phyloP scores from a whole-genome alignment of 805 yeast genomes.

The Ogataea saltuana region DNA sequence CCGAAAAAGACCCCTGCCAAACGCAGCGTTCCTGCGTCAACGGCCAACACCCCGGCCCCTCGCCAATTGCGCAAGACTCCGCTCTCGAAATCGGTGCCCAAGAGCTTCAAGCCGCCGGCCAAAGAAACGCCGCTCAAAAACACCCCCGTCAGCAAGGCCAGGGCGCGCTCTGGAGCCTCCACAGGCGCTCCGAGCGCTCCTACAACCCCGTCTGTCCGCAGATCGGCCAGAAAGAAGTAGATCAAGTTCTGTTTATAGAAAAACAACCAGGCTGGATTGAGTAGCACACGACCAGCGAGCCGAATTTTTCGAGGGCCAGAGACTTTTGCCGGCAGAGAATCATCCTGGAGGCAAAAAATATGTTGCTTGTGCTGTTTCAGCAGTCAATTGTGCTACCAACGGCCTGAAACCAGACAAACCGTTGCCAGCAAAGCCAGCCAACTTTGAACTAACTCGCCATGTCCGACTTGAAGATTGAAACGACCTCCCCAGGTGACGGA shows the following conservation, averaged over 20 bases:
- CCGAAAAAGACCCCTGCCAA: slow-evolving; percentile 17
- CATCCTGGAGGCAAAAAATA: too few relatives aligned
- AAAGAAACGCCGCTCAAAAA: slow-evolving; percentile 16
- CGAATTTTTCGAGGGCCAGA: too few relatives aligned
- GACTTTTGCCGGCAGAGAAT: too few relatives aligned
- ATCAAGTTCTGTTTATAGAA: too few relatives aligned
- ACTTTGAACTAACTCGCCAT: slow-evolving; percentile 9
- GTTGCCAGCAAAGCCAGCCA: too few relatives aligned
- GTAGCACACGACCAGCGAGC: too few relatives aligned
- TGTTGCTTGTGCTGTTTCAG: too few relatives aligned
- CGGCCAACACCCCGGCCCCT: slow-evolving; percentile 17
- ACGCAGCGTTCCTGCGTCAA: slow-evolving; percentile 7
- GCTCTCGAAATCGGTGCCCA: slow-evolving; percentile 14
- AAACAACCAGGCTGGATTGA: too few relatives aligned
- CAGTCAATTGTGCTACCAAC: too few relatives aligned
- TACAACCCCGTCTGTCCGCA: slow-evolving; percentile 23
- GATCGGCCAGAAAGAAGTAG: slow-evolving; percentile 25
- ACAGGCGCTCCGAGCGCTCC: slow-evolving; percentile 13
- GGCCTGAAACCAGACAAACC: too few relatives aligned
- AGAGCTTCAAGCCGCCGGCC: slow-evolving; percentile 14
- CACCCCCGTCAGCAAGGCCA: too few relatives aligned
- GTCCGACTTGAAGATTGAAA: slow-evolving; percentile 37
- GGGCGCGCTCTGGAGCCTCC: too few relatives aligned
- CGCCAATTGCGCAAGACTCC: slow-evolving; percentile 24
- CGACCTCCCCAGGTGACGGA: slow-evolving; percentile 65